Percentiles rank a stretch among this genome's conserved stretches.
These are phyloP conservation scores for Coniella lustricola DNA, from an alignment of 2,329 filamentous ascomycete genomes.

Conservation along the genomic window DNA sequence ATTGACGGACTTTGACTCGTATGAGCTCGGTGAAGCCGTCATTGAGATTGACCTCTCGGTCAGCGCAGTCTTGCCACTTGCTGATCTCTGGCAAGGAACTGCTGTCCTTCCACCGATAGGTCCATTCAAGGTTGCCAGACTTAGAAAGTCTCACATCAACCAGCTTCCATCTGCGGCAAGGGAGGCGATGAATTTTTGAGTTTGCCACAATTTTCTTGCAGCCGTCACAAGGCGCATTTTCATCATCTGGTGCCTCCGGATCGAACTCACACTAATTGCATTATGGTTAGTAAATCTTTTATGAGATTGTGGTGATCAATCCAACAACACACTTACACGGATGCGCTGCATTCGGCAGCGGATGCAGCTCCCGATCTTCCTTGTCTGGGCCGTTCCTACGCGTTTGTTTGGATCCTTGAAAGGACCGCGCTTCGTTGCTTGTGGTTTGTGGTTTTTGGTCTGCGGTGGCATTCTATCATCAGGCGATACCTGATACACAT, in stretches of 20 bases:
- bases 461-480: conserved; percentile 11
- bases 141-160: conserved; percentile 52
- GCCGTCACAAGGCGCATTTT: conserved; percentile 42
- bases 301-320: neutral
- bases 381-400: conserved; percentile 48
- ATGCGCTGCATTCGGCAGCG: conserved; percentile 57
- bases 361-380: conserved; percentile 52
- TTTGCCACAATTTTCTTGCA: conserved; percentile 43
- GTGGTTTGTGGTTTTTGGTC: conserved; percentile 29
- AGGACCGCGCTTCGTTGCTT: conserved; percentile 40
- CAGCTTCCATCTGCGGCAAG: conserved; percentile 55
- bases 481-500: conserved; percentile 10
- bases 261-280: conserved; percentile 44
- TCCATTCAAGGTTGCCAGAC: conserved; percentile 54
- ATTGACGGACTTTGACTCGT: conserved; percentile 44
- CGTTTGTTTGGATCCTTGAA: conserved; percentile 47
- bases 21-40: conserved; percentile 48
- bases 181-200: conserved; percentile 45
- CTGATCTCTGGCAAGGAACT: conserved; percentile 46
- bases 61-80: conserved; percentile 47
- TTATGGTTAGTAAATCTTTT: neutral
- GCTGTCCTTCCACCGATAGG: conserved; percentile 49
- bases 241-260: conserved; percentile 29
- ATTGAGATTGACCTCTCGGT: conserved; percentile 42
- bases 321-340: conserved; percentile 37